These are phyloP conservation scores for Silene latifolia DNA, from an alignment of 148 eudicot species.

Conservation along the genomic window DNA sequence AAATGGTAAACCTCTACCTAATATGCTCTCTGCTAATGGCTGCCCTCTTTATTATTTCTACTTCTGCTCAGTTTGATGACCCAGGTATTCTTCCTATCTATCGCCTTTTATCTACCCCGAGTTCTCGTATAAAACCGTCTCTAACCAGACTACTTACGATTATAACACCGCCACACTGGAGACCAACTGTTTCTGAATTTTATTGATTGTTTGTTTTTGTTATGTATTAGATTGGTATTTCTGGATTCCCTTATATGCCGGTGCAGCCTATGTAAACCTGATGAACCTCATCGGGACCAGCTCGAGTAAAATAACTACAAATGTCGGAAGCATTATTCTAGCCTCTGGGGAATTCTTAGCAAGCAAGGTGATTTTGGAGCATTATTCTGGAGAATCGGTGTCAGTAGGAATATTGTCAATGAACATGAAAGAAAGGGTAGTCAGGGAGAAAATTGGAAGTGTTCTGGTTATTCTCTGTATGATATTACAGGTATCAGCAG, in stretches of 20 bases:
- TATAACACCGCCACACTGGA: too few species aligned
- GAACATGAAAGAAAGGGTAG: conserved; percentile 50
- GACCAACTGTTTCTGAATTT: too few species aligned
- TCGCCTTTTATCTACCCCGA: not conserved
- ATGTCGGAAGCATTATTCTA: conserved; percentile 25
- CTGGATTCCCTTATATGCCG: conserved; percentile 56
- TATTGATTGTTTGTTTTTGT: not conserved
- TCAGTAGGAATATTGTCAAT: conserved; percentile 42
- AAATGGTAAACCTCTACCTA: conserved; percentile 24
- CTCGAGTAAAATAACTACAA: not conserved
- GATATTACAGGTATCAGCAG: conserved; percentile 39
- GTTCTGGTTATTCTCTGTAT: conserved; percentile 46
- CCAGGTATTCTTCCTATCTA: conserved; percentile 30
- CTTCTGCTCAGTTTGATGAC: conserved; percentile 55
- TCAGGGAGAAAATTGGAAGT: conserved; percentile 58
- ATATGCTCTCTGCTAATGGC: conserved; percentile 57
- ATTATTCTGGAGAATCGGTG: conserved; percentile 14
- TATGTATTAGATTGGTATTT: conserved; percentile 53
- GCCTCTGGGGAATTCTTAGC: conserved; percentile 41
- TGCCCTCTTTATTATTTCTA: conserved; percentile 47
- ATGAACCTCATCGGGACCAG: conserved; percentile 23
- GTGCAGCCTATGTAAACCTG: conserved; percentile 48
- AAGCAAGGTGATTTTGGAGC: conserved; percentile 41
- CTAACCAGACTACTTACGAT: too few species aligned
- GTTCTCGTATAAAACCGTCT: not conserved